Evolutionary conservation across 768 basidiomycete species (phyloP).

Genomic region (Russula dissimulans): DNA sequence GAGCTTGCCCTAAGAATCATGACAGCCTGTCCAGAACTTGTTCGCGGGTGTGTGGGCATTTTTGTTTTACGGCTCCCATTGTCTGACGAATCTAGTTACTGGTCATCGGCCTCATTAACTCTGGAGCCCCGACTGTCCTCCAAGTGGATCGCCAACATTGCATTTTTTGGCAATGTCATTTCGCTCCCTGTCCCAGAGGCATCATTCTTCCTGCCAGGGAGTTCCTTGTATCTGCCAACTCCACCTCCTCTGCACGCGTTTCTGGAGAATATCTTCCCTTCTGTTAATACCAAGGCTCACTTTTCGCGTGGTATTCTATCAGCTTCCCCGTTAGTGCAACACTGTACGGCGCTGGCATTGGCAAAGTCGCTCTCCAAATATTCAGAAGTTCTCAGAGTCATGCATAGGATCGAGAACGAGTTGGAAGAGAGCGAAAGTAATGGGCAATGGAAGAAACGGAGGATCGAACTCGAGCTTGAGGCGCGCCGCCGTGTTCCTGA

Average conservation of each 20-base stretch:
- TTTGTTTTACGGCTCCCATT: background rate
- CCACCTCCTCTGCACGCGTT: constrained; percentile 68
- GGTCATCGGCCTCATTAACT: constrained; percentile 57
- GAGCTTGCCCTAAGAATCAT: constrained; percentile 76
- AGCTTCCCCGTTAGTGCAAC: constrained; percentile 67
- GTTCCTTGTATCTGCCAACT: constrained; percentile 47
- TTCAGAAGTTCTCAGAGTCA: constrained; percentile 38
- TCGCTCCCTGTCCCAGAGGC: constrained; percentile 61
- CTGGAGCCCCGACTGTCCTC: constrained; percentile 82
- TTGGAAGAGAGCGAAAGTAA: constrained; percentile 54
- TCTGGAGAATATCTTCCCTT: constrained; percentile 74
- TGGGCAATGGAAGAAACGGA: constrained; percentile 65
- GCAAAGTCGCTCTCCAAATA: constrained; percentile 71
- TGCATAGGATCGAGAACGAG: constrained; percentile 40
- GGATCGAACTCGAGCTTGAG: constrained; percentile 66
- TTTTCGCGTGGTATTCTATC: constrained; percentile 79
- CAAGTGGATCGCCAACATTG: constrained; percentile 85
- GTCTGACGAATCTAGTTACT: constrained; percentile 44
- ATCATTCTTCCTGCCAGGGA: constrained; percentile 46
- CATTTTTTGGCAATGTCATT: constrained; percentile 71
- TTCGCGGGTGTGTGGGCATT: constrained; percentile 48
- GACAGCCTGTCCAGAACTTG: constrained; percentile 77
- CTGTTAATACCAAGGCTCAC: constrained; percentile 55
- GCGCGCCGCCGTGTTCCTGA: constrained; percentile 73
- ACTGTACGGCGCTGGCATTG: constrained; percentile 72